Conservation (phyloP, 495 filamentous ascomycete genomes). For the Pseudevernia furfuracea region DNA sequence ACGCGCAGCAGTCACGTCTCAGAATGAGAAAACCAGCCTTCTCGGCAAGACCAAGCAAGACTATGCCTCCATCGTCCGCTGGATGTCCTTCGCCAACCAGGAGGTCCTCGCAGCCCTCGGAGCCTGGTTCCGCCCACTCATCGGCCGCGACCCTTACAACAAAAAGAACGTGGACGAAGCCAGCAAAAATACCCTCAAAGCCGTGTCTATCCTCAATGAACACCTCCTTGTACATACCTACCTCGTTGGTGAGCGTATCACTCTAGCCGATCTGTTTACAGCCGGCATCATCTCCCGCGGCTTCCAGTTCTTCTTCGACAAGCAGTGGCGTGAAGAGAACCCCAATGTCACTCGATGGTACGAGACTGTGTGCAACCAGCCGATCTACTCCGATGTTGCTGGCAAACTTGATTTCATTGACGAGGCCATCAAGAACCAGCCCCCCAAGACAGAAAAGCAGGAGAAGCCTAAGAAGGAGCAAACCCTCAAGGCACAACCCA, state of each 20-base stretch:
- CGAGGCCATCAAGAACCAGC: constrained; percentile 72
- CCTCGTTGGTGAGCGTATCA: constrained; percentile 95
- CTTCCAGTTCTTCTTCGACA: constrained; percentile 84
- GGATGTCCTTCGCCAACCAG: constrained; percentile 87
- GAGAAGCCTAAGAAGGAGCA: constrained; percentile 55
- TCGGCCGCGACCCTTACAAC: constrained; percentile 82
- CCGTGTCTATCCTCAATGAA: constrained; percentile 63
- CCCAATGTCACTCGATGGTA: constrained; percentile 90
- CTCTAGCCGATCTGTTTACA: constrained; percentile 86
- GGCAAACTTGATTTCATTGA: constrained; percentile 69
- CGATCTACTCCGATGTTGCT: constrained; percentile 73
- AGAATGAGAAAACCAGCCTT: constrained; percentile 99
- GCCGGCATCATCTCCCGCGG: constrained; percentile 69
- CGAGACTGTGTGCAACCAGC: constrained; percentile 85
- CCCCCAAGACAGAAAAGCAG: constrained; percentile 83
- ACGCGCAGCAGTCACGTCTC: constrained; percentile 72
- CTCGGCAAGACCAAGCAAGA: constrained; percentile 99
- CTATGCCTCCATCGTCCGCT: constrained; percentile 93
- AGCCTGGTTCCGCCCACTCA: constrained; percentile 81
- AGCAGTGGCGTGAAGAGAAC: constrained; percentile 70
- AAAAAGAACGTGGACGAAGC: constrained; percentile 90
- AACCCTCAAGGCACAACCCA: constrained; percentile 47
- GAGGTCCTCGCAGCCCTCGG: constrained; percentile 71
- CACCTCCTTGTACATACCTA: constrained; percentile 91
- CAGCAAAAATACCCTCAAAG: constrained; percentile 57